Evolutionary conservation across 73 alveolate genomes (phyloP).

Genomic region (Tetrahymena borealis): DNA sequence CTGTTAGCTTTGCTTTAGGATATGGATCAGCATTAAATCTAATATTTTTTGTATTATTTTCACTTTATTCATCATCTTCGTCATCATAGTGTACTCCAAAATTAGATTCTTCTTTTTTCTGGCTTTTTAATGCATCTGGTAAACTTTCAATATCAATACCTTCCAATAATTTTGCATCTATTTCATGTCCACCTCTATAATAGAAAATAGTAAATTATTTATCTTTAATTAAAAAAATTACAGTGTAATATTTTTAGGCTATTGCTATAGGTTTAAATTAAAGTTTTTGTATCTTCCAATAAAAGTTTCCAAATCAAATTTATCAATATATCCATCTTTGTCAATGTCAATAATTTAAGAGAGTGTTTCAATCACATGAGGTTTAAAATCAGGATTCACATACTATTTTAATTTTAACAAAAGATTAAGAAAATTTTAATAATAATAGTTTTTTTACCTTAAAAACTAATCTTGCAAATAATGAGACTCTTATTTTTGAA

Average conservation of each 20-base stretch:
- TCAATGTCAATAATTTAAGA: constrained; percentile 26
- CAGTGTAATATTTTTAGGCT: constrained; percentile 13
- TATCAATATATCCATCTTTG: constrained; percentile 50
- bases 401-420: background rate
- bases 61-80: background rate
- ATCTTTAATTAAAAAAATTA: constrained; percentile 9
- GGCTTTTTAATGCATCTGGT: background rate
- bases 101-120: background rate
- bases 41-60: background rate
- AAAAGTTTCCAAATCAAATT: constrained; percentile 34
- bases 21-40: constrained; percentile 23
- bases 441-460: background rate
- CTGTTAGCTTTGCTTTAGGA: constrained; percentile 17
- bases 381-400: background rate
- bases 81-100: background rate
- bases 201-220: constrained; percentile 5
- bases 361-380: background rate
- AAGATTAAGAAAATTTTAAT: background rate
- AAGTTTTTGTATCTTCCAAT: constrained; percentile 4
- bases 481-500: background rate
- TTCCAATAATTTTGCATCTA: constrained; percentile 5
- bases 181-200: constrained; percentile 9
- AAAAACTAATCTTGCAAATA: background rate
- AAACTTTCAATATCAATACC: background rate
- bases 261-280: background rate